phyloP scores from a whole-genome alignment of 768 basidiomycete genomes.

The Leccinum fibrillosum region DNA sequence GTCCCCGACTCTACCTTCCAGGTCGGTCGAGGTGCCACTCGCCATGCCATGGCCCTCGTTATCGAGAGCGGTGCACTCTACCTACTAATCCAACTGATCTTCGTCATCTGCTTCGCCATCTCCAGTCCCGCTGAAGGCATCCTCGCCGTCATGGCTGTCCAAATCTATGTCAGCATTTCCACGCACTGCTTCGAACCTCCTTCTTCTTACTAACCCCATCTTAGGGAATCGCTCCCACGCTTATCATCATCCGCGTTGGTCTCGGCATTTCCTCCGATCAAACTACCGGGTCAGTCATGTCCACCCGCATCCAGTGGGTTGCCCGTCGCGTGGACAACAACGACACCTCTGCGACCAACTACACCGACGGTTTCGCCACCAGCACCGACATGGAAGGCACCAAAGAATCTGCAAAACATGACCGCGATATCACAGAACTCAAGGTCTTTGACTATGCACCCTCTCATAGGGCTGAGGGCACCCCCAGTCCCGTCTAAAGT shows the following conservation, averaged over 20 bases:
- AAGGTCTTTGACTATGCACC: not conserved
- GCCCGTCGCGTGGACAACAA: slow-evolving; percentile 9
- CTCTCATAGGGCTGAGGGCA: not conserved
- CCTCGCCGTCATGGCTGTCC: slow-evolving; percentile 35
- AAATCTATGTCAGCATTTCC: slow-evolving; percentile 36
- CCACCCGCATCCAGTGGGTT: slow-evolving; percentile 27
- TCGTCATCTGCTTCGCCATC: slow-evolving; percentile 37
- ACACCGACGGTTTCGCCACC: slow-evolving; percentile 17
- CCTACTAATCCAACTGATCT: slow-evolving; percentile 38
- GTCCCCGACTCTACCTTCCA: slow-evolving; percentile 8
- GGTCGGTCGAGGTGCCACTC: slow-evolving; percentile 14
- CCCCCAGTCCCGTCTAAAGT: not conserved
- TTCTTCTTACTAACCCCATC: not conserved
- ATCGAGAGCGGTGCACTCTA: slow-evolving; percentile 41
- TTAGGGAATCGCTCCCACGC: slow-evolving; percentile 35
- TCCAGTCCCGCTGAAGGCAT: slow-evolving; percentile 34
- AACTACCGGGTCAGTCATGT: slow-evolving; percentile 6
- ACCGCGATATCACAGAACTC: not conserved
- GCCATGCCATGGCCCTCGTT: slow-evolving; percentile 33
- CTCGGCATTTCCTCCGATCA: slow-evolving; percentile 31
- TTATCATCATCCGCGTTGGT: slow-evolving; percentile 35
- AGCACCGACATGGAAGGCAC: slow-evolving; percentile 19
- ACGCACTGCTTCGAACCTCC: not conserved
- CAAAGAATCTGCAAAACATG: slow-evolving; percentile 6
- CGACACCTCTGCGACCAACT: slow-evolving; percentile 16